Evolutionary conservation across 805 yeast genomes (phyloP).

Genomic region (Suhomyces prunicola): DNA sequence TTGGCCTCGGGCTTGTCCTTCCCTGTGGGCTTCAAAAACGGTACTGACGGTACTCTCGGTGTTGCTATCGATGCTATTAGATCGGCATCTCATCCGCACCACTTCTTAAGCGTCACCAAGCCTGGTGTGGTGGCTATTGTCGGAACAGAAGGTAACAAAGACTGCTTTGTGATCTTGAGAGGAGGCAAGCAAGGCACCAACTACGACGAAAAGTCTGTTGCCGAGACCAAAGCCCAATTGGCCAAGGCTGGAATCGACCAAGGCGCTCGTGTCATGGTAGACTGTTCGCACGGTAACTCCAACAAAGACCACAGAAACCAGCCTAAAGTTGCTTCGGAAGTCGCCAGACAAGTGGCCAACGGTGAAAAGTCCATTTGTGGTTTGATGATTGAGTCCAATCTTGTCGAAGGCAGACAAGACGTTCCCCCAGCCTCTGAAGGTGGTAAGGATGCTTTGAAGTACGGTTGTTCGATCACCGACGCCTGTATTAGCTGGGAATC

Average conservation of each 20-base stretch:
- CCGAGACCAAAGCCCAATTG: constrained; percentile 60
- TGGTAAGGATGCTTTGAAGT: constrained; percentile 70
- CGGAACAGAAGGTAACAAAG: constrained; percentile 90
- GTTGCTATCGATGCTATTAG: constrained; percentile 93
- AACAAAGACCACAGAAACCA: constrained; percentile 88
- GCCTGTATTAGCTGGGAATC: constrained; percentile 92
- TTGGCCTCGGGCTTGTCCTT: constrained; percentile 93
- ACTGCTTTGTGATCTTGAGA: constrained; percentile 86
- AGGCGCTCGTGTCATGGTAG: constrained; percentile 78
- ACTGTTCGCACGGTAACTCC: constrained; percentile 97
- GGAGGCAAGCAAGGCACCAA: constrained; percentile 96
- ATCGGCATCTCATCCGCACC: constrained; percentile 91
- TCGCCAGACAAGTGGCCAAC: constrained; percentile 71
- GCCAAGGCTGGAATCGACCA: constrained; percentile 51
- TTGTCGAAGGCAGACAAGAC: constrained; percentile 90
- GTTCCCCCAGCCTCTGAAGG: constrained; percentile 66
- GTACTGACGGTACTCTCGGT: constrained; percentile 93
- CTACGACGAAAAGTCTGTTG: constrained; percentile 73
- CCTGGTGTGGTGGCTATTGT: constrained; percentile 96
- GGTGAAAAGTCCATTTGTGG: constrained; percentile 85
- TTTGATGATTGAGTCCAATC: constrained; percentile 93
- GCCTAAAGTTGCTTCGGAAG: constrained; percentile 77
- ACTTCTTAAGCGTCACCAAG: constrained; percentile 90
- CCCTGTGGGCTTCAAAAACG: constrained; percentile 98
- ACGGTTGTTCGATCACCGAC: constrained; percentile 96